Conservation (phyloP, 2,329 filamentous ascomycete species). For the Colletotrichum tofieldiae region DNA sequence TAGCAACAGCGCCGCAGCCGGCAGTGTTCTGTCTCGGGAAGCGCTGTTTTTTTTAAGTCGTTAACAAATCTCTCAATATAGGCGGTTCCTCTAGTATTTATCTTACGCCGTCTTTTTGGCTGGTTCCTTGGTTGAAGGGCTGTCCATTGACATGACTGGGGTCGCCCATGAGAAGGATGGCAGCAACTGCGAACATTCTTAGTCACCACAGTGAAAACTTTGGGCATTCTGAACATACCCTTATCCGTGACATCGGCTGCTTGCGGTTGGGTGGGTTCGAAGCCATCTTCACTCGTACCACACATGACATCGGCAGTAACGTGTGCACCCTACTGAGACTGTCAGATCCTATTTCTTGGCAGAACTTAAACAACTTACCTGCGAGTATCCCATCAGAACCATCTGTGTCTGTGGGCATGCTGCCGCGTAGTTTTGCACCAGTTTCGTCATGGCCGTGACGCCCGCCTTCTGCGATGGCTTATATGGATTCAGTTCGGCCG, state of each 20-base stretch:
- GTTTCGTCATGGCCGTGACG: slow-evolving; percentile 49
- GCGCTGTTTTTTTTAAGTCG: slow-evolving; percentile 46
- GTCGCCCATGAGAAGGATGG: slow-evolving; percentile 59
- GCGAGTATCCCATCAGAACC: slow-evolving; percentile 60
- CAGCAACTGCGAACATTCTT: slow-evolving; percentile 52
- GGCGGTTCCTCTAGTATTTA: neutral
- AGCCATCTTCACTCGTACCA: slow-evolving; percentile 51
- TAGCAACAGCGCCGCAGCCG: slow-evolving; percentile 53
- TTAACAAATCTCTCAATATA: neutral
- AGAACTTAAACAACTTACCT: slow-evolving; percentile 48
- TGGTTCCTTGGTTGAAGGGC: slow-evolving; percentile 55
- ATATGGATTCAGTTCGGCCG: slow-evolving; percentile 52
- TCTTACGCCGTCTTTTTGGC: slow-evolving; percentile 56
- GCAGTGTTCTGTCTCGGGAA: slow-evolving; percentile 53
- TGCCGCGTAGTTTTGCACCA: slow-evolving; percentile 53
- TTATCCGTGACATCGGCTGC: slow-evolving; percentile 51
- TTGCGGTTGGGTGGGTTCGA: slow-evolving; percentile 48
- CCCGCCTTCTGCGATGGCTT: slow-evolving; percentile 55
- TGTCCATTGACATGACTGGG: slow-evolving; percentile 56
- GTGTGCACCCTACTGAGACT: slow-evolving; percentile 54
- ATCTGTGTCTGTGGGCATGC: slow-evolving; percentile 57
- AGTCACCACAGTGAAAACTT: neutral
- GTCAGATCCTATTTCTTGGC: slow-evolving; percentile 21
- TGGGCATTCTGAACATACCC: slow-evolving; percentile 30
- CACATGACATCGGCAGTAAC: slow-evolving; percentile 56